Percentiles rank a stretch among this genome's conserved stretches.
Conservation (phyloP, 352 stramenopile species). For the Phytophthora agathidicida region DNA sequence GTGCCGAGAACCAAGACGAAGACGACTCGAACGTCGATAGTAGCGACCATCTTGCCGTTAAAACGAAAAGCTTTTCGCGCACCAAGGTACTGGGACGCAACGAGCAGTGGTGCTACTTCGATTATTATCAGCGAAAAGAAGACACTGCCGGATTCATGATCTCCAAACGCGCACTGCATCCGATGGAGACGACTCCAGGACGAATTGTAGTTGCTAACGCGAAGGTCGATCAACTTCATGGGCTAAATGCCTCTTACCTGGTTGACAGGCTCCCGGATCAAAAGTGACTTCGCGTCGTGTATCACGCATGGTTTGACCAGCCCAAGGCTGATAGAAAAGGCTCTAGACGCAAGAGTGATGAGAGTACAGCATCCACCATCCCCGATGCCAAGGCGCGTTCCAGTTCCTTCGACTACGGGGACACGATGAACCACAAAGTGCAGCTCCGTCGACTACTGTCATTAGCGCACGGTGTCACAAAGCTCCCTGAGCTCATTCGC, state of each 20-base stretch:
- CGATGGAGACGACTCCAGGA: conserved; percentile 3
- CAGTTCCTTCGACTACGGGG: not conserved
- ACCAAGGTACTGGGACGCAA: conserved; percentile 15
- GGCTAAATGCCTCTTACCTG: conserved; percentile 24
- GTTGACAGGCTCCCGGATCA: conserved; percentile 27
- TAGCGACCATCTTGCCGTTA: conserved; percentile 25
- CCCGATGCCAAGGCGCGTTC: not conserved
- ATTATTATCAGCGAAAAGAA: conserved; percentile 23
- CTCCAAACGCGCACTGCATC: conserved; percentile 18
- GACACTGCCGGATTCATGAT: conserved; percentile 28
- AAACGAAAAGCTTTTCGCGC: conserved; percentile 29
- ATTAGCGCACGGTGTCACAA: conserved; percentile 24
- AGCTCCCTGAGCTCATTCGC: conserved; percentile 40
- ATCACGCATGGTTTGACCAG: conserved; percentile 28
- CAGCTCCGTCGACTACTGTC: conserved; percentile 20
- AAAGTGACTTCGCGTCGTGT: conserved; percentile 33
- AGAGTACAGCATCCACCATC: not conserved
- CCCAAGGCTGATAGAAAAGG: not conserved
- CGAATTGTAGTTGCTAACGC: conserved; percentile 7
- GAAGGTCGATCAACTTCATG: conserved; percentile 38
- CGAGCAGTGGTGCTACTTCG: conserved; percentile 29
- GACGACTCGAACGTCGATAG: not conserved
- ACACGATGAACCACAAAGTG: not conserved
- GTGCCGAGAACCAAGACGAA: not conserved
- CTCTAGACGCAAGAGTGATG: not conserved